phyloP scores from a whole-genome alignment of 345 rosid species.

The Euclidium syriacum region DNA sequence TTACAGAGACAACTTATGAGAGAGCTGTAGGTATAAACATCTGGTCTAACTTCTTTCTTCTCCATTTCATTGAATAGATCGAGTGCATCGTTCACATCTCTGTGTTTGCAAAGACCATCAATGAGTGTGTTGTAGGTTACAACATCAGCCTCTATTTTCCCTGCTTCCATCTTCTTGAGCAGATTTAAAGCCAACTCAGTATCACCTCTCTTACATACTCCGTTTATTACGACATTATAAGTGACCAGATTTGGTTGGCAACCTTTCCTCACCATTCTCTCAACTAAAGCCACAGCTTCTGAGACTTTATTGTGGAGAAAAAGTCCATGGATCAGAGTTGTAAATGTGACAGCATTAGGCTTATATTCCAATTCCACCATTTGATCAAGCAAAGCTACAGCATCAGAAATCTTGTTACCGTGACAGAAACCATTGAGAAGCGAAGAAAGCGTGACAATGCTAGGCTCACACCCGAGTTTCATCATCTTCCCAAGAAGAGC shows the following conservation, averaged over 20 bases:
- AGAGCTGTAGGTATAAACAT: neutral
- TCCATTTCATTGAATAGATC: neutral
- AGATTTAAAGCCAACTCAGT: neutral
- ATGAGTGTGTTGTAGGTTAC: neutral
- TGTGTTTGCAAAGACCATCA: slow-evolving; percentile 1
- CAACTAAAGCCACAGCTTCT: neutral
- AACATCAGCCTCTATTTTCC: neutral
- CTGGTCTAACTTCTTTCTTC: neutral
- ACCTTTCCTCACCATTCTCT: neutral
- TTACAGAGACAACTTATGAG: neutral
- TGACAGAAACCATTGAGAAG: neutral
- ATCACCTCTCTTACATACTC: slow-evolving; percentile 1
- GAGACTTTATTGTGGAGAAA: neutral
- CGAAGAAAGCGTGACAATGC: neutral
- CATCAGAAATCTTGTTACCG: neutral
- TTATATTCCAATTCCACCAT: neutral
- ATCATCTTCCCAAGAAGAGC: neutral
- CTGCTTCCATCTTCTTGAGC: neutral
- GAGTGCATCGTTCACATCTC: neutral
- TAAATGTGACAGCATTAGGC: neutral
- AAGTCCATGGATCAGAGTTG: neutral
- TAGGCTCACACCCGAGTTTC: neutral
- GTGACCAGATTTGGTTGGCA: neutral
- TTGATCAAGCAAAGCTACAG: neutral
- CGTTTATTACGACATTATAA: neutral